These are phyloP conservation scores for Hanseniaspora clermontiae DNA, from an alignment of 805 yeast genomes.

Conservation along the genomic window DNA sequence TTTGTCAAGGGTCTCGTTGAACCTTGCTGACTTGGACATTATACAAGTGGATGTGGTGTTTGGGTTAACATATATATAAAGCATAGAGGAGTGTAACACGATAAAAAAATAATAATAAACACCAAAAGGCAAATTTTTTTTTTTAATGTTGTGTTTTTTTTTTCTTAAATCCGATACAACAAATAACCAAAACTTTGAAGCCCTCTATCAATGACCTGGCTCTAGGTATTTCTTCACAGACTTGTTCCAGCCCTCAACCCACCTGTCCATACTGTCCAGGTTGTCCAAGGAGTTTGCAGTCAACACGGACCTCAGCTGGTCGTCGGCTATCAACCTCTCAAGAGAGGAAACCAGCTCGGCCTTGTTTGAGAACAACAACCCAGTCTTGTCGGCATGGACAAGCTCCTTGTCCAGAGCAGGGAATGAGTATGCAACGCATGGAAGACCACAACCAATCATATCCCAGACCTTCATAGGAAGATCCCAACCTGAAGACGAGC, in stretches of 20 bases:
- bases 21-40: neutral
- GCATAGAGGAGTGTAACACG: too few species aligned
- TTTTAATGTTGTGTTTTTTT: neutral
- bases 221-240: neutral
- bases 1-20: neutral
- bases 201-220: neutral
- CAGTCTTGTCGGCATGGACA: slow-evolving; percentile 57
- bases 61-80: neutral
- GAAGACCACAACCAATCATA: slow-evolving; percentile 90
- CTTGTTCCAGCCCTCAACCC: slow-evolving; percentile 6
- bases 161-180: too few species aligned
- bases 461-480: slow-evolving; percentile 96
- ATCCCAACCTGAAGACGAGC: slow-evolving; percentile 85
- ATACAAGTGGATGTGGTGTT: neutral
- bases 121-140: neutral
- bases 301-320: neutral
- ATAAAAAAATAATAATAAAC: neutral
- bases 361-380: slow-evolving; percentile 30
- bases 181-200: too few species aligned
- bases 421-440: slow-evolving; percentile 68
- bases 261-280: neutral
- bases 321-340: neutral
- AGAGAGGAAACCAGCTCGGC: neutral
- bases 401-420: slow-evolving; percentile 61
- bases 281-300: neutral